phyloP scores from a whole-genome alignment of 495 filamentous ascomycete species.

The Penicillium pancosmium region DNA sequence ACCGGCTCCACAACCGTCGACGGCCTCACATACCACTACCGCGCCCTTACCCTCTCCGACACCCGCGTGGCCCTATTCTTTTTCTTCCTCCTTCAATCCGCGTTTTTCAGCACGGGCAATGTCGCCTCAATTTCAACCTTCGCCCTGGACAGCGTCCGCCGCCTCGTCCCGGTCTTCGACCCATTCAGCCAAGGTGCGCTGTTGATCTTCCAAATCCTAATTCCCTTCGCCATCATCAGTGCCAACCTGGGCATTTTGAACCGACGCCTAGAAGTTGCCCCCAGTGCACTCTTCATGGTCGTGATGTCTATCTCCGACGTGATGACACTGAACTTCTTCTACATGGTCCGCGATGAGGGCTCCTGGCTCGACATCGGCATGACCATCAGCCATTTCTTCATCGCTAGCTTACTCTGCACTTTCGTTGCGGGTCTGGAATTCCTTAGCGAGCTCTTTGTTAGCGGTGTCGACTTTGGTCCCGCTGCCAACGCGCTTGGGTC shows the following conservation, averaged over 20 bases:
- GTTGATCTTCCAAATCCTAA: conserved; percentile 84
- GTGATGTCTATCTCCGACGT: conserved; percentile 92
- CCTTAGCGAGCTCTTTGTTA: conserved; percentile 80
- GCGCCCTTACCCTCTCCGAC: conserved; percentile 76
- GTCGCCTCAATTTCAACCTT: conserved; percentile 94
- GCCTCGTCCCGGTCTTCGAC: conserved; percentile 92
- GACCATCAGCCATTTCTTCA: conserved; percentile 91
- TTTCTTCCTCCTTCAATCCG: conserved; percentile 89
- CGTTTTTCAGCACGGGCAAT: conserved; percentile 97
- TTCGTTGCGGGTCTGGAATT: conserved; percentile 91
- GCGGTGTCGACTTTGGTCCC: conserved; percentile 72
- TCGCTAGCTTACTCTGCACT: conserved; percentile 84
- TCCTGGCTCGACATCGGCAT: conserved; percentile 97
- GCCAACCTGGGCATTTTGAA: conserved; percentile 96
- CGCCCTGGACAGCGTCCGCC: conserved; percentile 85
- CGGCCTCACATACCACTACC: conserved; percentile 56
- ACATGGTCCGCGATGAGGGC: conserved; percentile 92
- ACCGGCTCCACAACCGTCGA: conserved; percentile 34
- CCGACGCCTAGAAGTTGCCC: conserved; percentile 75
- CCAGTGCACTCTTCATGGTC: conserved; percentile 86
- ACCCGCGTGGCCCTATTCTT: conserved; percentile 90
- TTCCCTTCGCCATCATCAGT: conserved; percentile 91
- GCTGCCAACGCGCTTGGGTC: conserved; percentile 14
- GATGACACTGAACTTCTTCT: conserved; percentile 96
- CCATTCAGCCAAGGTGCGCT: conserved; percentile 91